A percentile compares a stretch with the other conserved stretches of the same genome.
phyloP scores from a whole-genome alignment of 2,329 filamentous ascomycete genomes.

The Diplodia corticola region DNA sequence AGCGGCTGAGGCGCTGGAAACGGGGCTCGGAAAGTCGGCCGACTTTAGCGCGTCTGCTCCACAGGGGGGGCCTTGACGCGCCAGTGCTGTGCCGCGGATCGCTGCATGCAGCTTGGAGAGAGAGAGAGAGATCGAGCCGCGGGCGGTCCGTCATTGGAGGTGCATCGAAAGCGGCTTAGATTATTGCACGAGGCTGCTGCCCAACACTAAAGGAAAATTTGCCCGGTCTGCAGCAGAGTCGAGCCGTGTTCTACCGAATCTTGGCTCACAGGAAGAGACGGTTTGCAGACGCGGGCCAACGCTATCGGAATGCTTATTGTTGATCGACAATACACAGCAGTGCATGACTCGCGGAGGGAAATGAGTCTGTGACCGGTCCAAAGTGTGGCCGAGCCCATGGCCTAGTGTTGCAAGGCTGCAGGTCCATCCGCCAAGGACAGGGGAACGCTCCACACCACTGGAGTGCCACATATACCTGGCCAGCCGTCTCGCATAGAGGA shows the following conservation, averaged over 20 bases:
- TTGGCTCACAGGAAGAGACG: neutral
- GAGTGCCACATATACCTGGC: neutral
- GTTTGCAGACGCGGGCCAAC: neutral
- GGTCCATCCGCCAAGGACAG: neutral
- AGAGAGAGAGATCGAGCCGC: neutral
- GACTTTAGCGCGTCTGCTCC: neutral
- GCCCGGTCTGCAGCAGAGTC: neutral
- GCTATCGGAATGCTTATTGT: slow-evolving; percentile 3
- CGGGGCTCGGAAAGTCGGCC: neutral
- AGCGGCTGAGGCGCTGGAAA: slow-evolving; percentile 4
- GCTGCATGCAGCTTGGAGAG: neutral
- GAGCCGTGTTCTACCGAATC: neutral
- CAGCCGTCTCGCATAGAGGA: neutral
- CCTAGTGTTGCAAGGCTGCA: neutral
- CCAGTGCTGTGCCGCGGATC: neutral
- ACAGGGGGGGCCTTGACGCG: neutral
- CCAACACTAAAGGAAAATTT: neutral
- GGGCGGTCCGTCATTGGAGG: neutral
- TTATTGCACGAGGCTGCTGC: neutral
- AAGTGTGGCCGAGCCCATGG: neutral
- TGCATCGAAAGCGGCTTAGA: neutral
- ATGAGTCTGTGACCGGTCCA: neutral
- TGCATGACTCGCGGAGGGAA: neutral
- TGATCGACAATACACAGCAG: slow-evolving; percentile 6
- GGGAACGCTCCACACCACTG: neutral